A percentile compares a stretch with the other conserved stretches of the same genome.
These are phyloP conservation scores for Candida railenensis DNA, from an alignment of 805 yeast species.

Conservation along the genomic window DNA sequence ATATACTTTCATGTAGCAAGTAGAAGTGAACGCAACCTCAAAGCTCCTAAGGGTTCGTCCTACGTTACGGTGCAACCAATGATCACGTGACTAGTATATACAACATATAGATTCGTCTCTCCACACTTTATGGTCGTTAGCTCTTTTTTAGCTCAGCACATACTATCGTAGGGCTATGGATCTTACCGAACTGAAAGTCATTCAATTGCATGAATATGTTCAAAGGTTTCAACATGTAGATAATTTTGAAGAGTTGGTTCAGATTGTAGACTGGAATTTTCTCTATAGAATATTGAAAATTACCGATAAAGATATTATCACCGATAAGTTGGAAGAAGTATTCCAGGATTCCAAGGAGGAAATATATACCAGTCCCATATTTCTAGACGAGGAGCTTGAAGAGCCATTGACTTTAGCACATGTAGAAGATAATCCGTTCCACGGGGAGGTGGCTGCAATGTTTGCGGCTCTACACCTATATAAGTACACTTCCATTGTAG, in stretches of 20 bases:
- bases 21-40: too few relatives aligned
- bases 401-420: slow-evolving; percentile 8
- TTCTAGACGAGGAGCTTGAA: slow-evolving; percentile 6
- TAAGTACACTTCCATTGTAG: background rate
- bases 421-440: slow-evolving; percentile 6
- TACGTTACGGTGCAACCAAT: too few relatives aligned
- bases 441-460: slow-evolving; percentile 11
- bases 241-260: slow-evolving; percentile 12
- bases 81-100: too few relatives aligned
- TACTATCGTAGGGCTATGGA: too few relatives aligned
- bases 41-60: too few relatives aligned
- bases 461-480: slow-evolving; percentile 9
- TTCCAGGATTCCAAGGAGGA: slow-evolving; percentile 13
- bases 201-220: background rate
- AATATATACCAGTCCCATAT: slow-evolving; percentile 2
- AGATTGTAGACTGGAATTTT: slow-evolving; percentile 18
- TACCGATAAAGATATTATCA: slow-evolving; percentile 15
- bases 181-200: background rate
- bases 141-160: too few relatives aligned
- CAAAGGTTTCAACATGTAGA: slow-evolving; percentile 4
- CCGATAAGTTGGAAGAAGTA: slow-evolving; percentile 21
- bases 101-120: too few relatives aligned
- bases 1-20: too few relatives aligned
- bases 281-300: slow-evolving; percentile 11
- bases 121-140: too few relatives aligned